Percentiles rank a stretch among this genome's conserved stretches.
phyloP scores from a whole-genome alignment of 345 rosid genomes.

The Triadica sebifera region DNA sequence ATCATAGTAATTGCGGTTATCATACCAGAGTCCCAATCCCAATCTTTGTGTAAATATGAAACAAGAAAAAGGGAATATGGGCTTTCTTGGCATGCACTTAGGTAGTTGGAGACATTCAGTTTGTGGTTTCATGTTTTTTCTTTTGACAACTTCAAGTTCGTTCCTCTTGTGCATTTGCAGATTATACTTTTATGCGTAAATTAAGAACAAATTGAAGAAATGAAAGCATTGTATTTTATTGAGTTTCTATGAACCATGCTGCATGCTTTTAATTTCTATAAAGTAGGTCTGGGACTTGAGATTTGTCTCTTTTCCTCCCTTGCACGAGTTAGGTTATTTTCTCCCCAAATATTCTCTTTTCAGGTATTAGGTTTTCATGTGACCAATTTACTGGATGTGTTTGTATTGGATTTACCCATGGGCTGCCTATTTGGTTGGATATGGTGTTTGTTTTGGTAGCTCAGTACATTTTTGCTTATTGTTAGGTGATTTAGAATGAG shows the following conservation, averaged over 20 bases:
- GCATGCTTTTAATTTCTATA: not conserved
- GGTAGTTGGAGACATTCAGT: not conserved
- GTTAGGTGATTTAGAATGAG: not conserved
- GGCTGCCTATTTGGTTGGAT: not conserved
- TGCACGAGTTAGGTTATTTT: not conserved
- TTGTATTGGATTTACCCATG: not conserved
- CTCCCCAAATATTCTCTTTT: not conserved
- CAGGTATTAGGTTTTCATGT: not conserved
- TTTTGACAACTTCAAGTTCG: not conserved
- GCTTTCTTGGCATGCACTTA: not conserved
- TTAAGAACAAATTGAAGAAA: too few relatives aligned
- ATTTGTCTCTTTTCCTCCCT: conserved; percentile 2
- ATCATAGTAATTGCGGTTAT: too few relatives aligned
- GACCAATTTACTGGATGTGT: not conserved
- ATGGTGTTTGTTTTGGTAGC: not conserved
- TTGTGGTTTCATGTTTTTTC: not conserved
- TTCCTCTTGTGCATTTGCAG: not conserved
- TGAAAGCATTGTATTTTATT: not conserved
- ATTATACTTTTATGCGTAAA: not conserved
- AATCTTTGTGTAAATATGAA: not conserved
- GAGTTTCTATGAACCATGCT: not conserved
- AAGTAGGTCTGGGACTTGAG: not conserved
- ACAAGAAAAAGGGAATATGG: not conserved
- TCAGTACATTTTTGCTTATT: not conserved
- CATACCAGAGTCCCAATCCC: not conserved